These are phyloP conservation scores for Tylopilus balloui DNA, from an alignment of 768 basidiomycete species.

Conservation along the genomic window DNA sequence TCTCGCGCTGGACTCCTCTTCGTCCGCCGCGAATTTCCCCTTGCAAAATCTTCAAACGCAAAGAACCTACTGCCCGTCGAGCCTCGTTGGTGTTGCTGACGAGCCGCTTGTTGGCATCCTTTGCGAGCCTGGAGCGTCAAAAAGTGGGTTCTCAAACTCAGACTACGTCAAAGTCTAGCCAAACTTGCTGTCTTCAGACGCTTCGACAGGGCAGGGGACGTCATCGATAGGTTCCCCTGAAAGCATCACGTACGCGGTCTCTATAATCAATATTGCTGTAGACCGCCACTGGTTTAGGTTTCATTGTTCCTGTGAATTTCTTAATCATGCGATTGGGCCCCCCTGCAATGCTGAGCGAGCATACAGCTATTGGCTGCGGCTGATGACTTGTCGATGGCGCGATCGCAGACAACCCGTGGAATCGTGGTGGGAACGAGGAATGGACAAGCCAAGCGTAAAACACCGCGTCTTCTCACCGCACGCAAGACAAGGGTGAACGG, in stretches of 20 bases:
- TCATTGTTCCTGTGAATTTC: conserved; percentile 53
- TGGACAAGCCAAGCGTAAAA: conserved; percentile 11
- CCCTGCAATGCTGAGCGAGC: conserved; percentile 6
- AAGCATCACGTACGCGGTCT: conserved; percentile 51
- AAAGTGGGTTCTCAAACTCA: conserved; percentile 33
- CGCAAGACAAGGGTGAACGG: conserved; percentile 7
- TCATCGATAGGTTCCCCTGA: conserved; percentile 52
- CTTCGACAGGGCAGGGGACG: conserved; percentile 45
- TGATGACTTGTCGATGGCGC: conserved; percentile 5
- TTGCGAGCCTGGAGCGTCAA: conserved; percentile 60
- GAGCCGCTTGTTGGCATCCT: too few species aligned
- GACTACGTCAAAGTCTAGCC: conserved; percentile 44
- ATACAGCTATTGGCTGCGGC: conserved; percentile 3
- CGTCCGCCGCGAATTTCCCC: conserved; percentile 41
- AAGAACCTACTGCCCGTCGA: conserved; percentile 41
- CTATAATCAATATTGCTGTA: conserved; percentile 50
- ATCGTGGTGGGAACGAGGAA: conserved; percentile 7
- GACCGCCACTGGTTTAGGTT: conserved; percentile 56
- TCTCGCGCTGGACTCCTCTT: conserved; percentile 56
- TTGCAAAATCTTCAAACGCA: conserved; percentile 41
- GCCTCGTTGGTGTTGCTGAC: conserved; percentile 50
- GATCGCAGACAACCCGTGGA: conserved; percentile 4
- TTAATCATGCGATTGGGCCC: conserved; percentile 48
- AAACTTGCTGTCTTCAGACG: conserved; percentile 55
- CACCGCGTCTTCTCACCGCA: conserved; percentile 23